phyloP scores from a whole-genome alignment of 2,329 filamentous ascomycete species.

The Beauveria sp. region DNA sequence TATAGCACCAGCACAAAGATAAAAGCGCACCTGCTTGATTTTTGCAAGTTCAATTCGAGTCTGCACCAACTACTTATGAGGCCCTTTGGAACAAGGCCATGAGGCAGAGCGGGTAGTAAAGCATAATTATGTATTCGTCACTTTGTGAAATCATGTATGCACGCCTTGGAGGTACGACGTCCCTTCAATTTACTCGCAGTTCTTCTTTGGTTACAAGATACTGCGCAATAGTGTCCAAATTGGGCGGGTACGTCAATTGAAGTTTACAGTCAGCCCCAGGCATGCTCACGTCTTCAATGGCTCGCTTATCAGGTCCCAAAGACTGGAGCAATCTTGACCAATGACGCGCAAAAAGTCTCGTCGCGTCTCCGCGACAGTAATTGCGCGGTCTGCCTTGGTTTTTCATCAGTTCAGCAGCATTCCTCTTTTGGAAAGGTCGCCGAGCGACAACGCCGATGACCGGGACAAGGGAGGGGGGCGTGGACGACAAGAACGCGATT shows the following conservation, averaged over 20 bases:
- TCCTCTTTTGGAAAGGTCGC: background rate
- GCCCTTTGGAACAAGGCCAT: too few relatives aligned
- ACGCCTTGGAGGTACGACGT: too few relatives aligned
- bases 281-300: slow-evolving; percentile 12
- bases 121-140: too few relatives aligned
- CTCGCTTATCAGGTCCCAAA: too few relatives aligned
- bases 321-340: too few relatives aligned
- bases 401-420: background rate
- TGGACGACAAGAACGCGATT: background rate
- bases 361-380: background rate
- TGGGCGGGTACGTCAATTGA: background rate
- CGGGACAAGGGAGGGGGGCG: background rate
- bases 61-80: too few relatives aligned
- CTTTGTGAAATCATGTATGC: too few relatives aligned
- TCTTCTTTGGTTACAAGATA: background rate
- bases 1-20: background rate
- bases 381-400: too few relatives aligned
- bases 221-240: background rate
- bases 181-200: background rate
- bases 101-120: too few relatives aligned
- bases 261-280: background rate
- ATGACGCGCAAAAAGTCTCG: too few relatives aligned
- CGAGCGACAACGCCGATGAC: background rate
- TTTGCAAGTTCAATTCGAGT: too few relatives aligned
- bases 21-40: too few relatives aligned